A percentile compares a stretch with the other conserved stretches of the same genome.
phyloP scores from a whole-genome alignment of 257 asterid genomes.

The Nicotiana knightiana region DNA sequence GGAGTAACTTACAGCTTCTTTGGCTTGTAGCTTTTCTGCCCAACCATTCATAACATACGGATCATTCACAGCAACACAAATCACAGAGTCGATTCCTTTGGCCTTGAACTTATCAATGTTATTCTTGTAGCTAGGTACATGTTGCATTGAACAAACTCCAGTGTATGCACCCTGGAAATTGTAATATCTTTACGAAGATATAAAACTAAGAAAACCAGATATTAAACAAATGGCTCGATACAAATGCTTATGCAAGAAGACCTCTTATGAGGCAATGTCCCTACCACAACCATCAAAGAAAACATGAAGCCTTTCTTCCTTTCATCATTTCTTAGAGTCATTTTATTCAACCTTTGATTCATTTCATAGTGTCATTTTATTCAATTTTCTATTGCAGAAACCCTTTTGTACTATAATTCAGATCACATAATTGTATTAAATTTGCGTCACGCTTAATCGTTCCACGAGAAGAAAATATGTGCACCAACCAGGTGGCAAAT shows the following conservation, averaged over 20 bases:
- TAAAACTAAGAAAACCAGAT: background rate
- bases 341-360: background rate
- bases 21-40: slow-evolving; percentile 90
- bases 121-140: slow-evolving; percentile 90
- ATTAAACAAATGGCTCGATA: background rate
- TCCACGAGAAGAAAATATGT: background rate
- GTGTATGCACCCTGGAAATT: slow-evolving; percentile 75
- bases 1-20: slow-evolving; percentile 63
- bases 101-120: slow-evolving; percentile 72
- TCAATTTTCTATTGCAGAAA: background rate
- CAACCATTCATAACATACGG: slow-evolving; percentile 83
- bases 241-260: background rate
- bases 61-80: slow-evolving; percentile 88
- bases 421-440: background rate
- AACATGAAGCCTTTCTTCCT: background rate
- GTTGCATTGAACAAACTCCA: slow-evolving; percentile 87
- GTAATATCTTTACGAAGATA: background rate
- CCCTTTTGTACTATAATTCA: background rate
- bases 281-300: background rate
- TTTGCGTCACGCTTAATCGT: background rate
- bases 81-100: slow-evolving; percentile 83
- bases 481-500: background rate
- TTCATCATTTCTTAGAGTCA: background rate
- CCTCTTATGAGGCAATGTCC: background rate
- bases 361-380: background rate